Evolutionary conservation across 1,139 yeast genomes (phyloP), one percentile per base, ranked within the genome.

Genomic region (Insectozyma bohioensis): DNA sequence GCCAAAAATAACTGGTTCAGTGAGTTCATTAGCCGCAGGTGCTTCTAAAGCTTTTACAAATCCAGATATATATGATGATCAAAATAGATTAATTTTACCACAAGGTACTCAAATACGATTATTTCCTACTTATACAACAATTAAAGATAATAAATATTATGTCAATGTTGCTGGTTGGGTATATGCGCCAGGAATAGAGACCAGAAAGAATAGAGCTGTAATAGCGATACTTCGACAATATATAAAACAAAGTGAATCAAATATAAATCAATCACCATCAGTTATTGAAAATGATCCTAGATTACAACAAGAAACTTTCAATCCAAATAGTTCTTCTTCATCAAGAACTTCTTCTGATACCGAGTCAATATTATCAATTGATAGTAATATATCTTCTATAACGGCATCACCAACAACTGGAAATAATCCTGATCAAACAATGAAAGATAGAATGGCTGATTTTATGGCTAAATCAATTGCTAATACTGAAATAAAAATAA

Each of bases 161-260:
- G 80, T 88, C 2, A 78, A 80, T 33, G 76, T 87, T 2, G 72
- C 85, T 30, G 95, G 96, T 3, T 76, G 84, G 74, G 68, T 86
- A 7, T 77, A 71, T 37, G 67, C 85, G 27, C 88, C 88, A 1
- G 94, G 92, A 1, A 66, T 71, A 7, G 72, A 80, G 67, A 74
- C 78, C 19, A 64, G 95, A 31, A 85, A 84, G 49, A 85, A 87
- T 52, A 63, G 81, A 42, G 56, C 88, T 34, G 65, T 87, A 20
- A 52, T 84, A 24, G 72, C 88, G 1, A 62, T 88, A 22, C 85
- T 90, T 2, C 78, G 78, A 44, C 87, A 84, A 51, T 64, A 86
- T 36, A 75, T 85, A 3, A 78, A 79, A 41, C 36, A 34, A 21
- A 29, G 34, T 17, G 35, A 37, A n/a, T 58, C 56, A 39, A 56